A percentile compares a stretch with the other conserved stretches of the same genome.
These are phyloP conservation scores for Drosera spatulata DNA, from an alignment of 179 eudicot genomes.

Conservation along the genomic window DNA sequence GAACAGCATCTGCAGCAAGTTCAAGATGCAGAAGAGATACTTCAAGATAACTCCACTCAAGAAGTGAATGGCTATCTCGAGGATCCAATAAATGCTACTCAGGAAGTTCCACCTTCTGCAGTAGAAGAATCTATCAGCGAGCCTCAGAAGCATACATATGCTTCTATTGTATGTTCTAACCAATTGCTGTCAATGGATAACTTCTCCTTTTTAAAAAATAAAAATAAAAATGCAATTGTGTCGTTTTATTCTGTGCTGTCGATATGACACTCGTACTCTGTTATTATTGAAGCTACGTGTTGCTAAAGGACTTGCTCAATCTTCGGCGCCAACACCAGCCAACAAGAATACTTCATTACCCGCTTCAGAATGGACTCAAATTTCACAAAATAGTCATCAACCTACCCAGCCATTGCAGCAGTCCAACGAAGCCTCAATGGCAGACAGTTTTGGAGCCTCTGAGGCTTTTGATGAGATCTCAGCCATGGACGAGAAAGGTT, in stretches of 20 bases:
- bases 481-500: slow-evolving; percentile 59
- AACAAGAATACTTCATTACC: slow-evolving; percentile 35
- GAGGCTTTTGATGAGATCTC: slow-evolving; percentile 47
- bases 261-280: slow-evolving; percentile 6
- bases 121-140: slow-evolving; percentile 59
- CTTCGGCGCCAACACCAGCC: slow-evolving; percentile 25
- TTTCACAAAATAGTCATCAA: slow-evolving; percentile 29
- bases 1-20: slow-evolving; percentile 45
- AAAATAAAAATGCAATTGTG: too few relatives aligned
- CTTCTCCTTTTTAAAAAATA: too few relatives aligned
- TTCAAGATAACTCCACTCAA: slow-evolving; percentile 37
- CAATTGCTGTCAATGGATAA: neutral
- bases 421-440: slow-evolving; percentile 29
- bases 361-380: slow-evolving; percentile 55
- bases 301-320: slow-evolving; percentile 52
- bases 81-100: slow-evolving; percentile 28
- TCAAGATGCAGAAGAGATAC: slow-evolving; percentile 40
- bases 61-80: slow-evolving; percentile 58
- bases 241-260: too few relatives aligned
- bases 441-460: slow-evolving; percentile 23
- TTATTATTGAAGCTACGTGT: slow-evolving; percentile 39
- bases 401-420: slow-evolving; percentile 33
- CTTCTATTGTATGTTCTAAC: slow-evolving; percentile 70
- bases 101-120: slow-evolving; percentile 28
- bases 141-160: slow-evolving; percentile 93